A percentile compares a stretch with the other conserved stretches of the same genome.
Conservation (phyloP, 176 grass and related monocot species). For the Ensete glaucum region DNA sequence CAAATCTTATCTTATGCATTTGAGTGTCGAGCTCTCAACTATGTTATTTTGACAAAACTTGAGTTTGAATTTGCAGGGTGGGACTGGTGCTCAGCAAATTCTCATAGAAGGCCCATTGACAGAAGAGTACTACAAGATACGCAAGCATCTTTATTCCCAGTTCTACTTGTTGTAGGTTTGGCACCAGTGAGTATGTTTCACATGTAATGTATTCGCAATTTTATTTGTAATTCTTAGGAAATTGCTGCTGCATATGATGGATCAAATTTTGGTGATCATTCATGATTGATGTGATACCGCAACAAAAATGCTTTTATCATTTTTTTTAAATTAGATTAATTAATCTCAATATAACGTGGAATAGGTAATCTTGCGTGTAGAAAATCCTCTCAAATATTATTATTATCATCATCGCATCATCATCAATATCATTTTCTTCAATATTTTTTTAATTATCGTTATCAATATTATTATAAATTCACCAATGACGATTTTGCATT, state of each 20-base stretch:
- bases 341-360: too few species aligned
- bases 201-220: background rate
- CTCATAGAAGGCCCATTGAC: conserved; percentile 79
- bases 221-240: background rate
- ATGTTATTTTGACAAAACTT: background rate
- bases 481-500: too few species aligned
- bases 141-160: conserved; percentile 74
- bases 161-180: conserved; percentile 56
- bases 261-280: background rate
- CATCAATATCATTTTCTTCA: too few species aligned
- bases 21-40: background rate
- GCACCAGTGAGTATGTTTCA: background rate
- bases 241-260: background rate
- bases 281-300: background rate
- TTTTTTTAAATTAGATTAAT: background rate
- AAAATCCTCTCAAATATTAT: too few species aligned
- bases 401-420: too few species aligned
- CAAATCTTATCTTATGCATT: background rate
- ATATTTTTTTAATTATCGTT: too few species aligned
- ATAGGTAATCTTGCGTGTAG: too few species aligned
- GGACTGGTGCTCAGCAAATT: conserved; percentile 66
- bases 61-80: conserved; percentile 33
- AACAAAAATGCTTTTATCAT: background rate
- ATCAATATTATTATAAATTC: too few species aligned
- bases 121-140: conserved; percentile 86